Evolutionary conservation across 768 basidiomycete genomes (phyloP), one percentile per base, ranked within the genome.

Genomic region (Xerocomellus intermedius): DNA sequence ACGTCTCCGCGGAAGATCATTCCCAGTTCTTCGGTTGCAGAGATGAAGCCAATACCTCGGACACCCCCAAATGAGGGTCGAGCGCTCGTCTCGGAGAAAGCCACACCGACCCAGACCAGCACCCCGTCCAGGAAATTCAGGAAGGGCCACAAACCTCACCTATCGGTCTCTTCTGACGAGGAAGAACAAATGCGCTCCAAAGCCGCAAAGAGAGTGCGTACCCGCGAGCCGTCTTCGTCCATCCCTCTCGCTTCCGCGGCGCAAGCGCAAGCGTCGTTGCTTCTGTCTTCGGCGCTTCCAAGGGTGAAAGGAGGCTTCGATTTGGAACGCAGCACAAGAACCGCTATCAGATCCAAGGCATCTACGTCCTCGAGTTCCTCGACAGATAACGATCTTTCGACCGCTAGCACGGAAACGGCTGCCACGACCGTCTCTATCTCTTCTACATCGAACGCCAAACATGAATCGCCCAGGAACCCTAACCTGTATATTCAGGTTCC

Each of bases 121-220:
- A 37, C 50, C 9, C 44, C 64, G 30, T 46, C 42, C 28, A 66
- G 48, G 61, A 69, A 72, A 52, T 12, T 55, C 43, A 52, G 67
- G 68, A 77, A 64, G 66, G 71, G 64, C 58, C 74, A 73, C 41
- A 64, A 58, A 37, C 70, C 74, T 43, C 77, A 42, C 77, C 73
- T 65, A 73, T 82, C 76, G 39, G 73, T 82, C 22, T 87, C 88
- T 13, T 87, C 85, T 19, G 89, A 91, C 63, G 89, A 90, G 59
- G 89, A 90, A 64, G 87, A 91, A 72, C 85, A 83, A 68, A 62
- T 77, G 22, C 80, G 87, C 36, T 78, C 75, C 38, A 76, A 75
- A 58, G 77, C 75, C 35, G 84, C 77, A 22, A 91, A 90, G 79
- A 89, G 85, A 71, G 72, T 77, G 46, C 77, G 82, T 49, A 73